A percentile compares a stretch with the other conserved stretches of the same genome.
Evolutionary conservation across 1,284 basidiomycete species (phyloP).

Genomic region (Naganishia liquefaciens): DNA sequence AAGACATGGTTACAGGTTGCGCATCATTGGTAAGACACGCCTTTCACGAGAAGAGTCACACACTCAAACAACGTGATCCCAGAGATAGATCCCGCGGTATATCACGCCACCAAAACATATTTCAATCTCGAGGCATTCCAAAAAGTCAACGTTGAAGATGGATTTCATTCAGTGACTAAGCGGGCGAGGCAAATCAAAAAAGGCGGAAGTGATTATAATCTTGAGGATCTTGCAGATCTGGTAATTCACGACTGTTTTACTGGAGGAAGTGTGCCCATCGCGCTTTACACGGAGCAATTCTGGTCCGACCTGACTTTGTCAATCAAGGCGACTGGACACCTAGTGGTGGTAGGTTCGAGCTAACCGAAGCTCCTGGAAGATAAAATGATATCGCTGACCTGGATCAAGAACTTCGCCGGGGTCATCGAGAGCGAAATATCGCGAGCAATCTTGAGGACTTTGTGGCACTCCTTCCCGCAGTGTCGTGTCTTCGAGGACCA

Average conservation of each 20-base stretch:
- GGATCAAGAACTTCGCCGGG: slow-evolving; percentile 70
- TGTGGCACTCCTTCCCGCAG: slow-evolving; percentile 66
- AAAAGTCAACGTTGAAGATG: slow-evolving; percentile 72
- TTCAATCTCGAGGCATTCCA: slow-evolving; percentile 69
- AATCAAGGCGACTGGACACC: slow-evolving; percentile 69
- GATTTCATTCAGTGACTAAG: slow-evolving; percentile 63
- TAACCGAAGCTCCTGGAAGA: slow-evolving; percentile 2
- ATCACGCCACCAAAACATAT: slow-evolving; percentile 71
- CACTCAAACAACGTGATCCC: slow-evolving; percentile 40
- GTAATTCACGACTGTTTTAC: slow-evolving; percentile 90
- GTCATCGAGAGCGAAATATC: slow-evolving; percentile 64
- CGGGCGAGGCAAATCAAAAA: background rate
- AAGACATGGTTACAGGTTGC: slow-evolving; percentile 62
- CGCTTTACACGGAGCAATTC: slow-evolving; percentile 78
- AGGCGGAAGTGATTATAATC: background rate
- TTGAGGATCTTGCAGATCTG: slow-evolving; percentile 62
- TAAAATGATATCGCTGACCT: slow-evolving; percentile 20
- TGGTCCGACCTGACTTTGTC: slow-evolving; percentile 69
- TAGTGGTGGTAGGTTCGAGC: slow-evolving; percentile 68
- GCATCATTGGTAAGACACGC: slow-evolving; percentile 46
- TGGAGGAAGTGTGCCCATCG: slow-evolving; percentile 77
- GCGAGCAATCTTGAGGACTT: slow-evolving; percentile 67
- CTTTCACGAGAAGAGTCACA: background rate
- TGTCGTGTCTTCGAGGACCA: slow-evolving; percentile 81
- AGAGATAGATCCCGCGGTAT: slow-evolving; percentile 86